Evolutionary conservation across 108 stramenopile species (phyloP).

Genomic region (Parietichytrium sp.): DNA sequence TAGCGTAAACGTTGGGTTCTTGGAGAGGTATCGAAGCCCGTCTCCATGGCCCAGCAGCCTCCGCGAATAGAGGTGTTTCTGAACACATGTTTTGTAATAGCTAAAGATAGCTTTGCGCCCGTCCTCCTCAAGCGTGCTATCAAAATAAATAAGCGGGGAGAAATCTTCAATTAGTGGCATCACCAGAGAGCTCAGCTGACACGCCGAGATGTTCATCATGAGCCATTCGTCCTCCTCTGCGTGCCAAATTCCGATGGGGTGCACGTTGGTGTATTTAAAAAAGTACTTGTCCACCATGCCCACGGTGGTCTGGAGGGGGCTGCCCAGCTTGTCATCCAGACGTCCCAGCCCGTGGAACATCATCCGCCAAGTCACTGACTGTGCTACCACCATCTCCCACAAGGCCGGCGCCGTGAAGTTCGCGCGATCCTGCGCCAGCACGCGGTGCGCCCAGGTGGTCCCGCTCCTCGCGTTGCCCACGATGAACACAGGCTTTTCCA

Average conservation of each 20-base stretch:
- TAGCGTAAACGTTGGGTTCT: constrained; percentile 46
- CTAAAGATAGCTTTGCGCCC: constrained; percentile 12
- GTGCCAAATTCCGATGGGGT: constrained; percentile 21
- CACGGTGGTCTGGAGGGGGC: neutral
- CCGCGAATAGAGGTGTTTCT: constrained; percentile 30
- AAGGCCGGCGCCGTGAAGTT: constrained; percentile 36
- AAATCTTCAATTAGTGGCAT: constrained; percentile 42
- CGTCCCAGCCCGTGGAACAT: neutral
- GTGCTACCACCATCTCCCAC: constrained; percentile 45
- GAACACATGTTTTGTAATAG: constrained; percentile 30
- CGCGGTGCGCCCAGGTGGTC: constrained; percentile 44
- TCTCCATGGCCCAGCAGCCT: neutral
- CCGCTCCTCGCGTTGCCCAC: constrained; percentile 43
- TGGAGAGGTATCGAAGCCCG: constrained; percentile 18
- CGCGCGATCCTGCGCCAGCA: constrained; percentile 10
- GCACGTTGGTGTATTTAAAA: neutral
- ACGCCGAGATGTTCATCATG: constrained; percentile 40
- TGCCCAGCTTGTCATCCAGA: neutral
- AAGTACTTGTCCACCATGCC: neutral
- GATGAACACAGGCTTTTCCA: constrained; percentile 37
- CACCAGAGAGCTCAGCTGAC: constrained; percentile 14
- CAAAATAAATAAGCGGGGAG: neutral
- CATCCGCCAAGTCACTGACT: constrained; percentile 40
- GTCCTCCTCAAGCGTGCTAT: neutral
- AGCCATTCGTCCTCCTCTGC: constrained; percentile 46